Evolutionary conservation across 306 rosid species (phyloP).

Genomic region (Vicia villosa): DNA sequence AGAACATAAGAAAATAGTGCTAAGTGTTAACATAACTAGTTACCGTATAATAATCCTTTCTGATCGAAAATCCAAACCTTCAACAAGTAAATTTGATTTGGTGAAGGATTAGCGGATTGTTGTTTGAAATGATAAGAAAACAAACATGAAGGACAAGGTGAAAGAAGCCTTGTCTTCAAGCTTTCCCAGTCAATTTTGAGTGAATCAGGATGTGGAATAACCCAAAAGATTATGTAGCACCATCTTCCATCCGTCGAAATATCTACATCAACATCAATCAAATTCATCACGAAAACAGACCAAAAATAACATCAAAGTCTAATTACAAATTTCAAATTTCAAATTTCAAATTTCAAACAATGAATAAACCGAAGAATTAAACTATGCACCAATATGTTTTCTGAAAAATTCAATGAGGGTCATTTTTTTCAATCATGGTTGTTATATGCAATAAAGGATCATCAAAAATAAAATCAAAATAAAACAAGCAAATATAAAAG

Average conservation of each 20-base stretch:
- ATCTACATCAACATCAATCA: constrained; percentile 50
- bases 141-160: constrained; percentile 71
- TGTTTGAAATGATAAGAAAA: constrained; percentile 52
- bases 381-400: not conserved
- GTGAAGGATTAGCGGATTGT: constrained; percentile 43
- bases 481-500: not conserved
- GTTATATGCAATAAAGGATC: not conserved
- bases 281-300: not conserved
- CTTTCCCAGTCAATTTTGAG: constrained; percentile 71
- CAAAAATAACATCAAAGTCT: constrained; percentile 21
- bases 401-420: not conserved
- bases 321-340: not conserved
- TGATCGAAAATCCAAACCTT: constrained; percentile 70
- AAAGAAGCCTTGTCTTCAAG: constrained; percentile 60
- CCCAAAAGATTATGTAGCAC: constrained; percentile 83
- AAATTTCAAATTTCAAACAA: not conserved
- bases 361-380: constrained; percentile 4
- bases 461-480: not conserved
- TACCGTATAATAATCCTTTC: constrained; percentile 79
- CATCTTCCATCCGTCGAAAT: constrained; percentile 85
- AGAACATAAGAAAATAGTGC: not conserved
- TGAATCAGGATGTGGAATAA: constrained; percentile 52
- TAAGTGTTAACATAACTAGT: not conserved
- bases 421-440: not conserved
- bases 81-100: constrained; percentile 59